Conservation (phyloP, 2,329 filamentous ascomycete species). For the Ramularia endophylla region DNA sequence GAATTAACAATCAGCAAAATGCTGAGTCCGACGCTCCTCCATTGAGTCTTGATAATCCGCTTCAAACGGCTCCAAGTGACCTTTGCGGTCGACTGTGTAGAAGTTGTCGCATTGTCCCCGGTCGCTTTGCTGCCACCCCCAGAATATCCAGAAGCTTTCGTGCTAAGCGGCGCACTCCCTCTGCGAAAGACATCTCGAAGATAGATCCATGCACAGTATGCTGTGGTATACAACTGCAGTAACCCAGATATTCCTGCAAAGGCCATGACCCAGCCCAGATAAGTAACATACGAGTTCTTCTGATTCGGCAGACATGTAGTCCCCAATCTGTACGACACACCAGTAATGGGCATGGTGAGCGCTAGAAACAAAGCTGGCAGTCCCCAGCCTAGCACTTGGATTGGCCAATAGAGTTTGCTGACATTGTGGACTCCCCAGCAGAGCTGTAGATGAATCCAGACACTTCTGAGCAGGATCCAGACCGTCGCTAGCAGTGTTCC, state of each 20-base stretch:
- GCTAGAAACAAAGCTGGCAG: constrained; percentile 29
- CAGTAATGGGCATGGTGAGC: constrained; percentile 39
- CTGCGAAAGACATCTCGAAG: constrained; percentile 13
- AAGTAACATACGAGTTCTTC: constrained; percentile 33
- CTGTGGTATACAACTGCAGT: constrained; percentile 30
- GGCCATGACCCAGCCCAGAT: constrained; percentile 33
- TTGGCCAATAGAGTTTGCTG: constrained; percentile 26
- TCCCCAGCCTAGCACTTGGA: constrained; percentile 27
- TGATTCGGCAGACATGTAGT: constrained; percentile 81
- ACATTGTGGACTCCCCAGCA: constrained; percentile 34
- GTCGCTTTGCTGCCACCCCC: background rate
- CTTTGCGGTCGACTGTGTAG: constrained; percentile 5
- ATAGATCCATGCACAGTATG: constrained; percentile 34
- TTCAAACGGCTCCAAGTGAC: constrained; percentile 59
- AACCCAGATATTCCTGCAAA: constrained; percentile 30
- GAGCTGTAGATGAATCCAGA: constrained; percentile 36
- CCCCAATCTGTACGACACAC: constrained; percentile 56
- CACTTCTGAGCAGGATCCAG: constrained; percentile 62
- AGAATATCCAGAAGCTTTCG: background rate
- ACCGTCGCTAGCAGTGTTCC: constrained; percentile 78
- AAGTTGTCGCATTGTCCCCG: constrained; percentile 6
- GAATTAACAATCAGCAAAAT: constrained; percentile 73
- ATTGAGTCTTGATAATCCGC: constrained; percentile 71
- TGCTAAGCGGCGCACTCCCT: background rate
- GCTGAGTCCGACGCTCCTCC: constrained; percentile 75